Percentiles rank a stretch among this genome's conserved stretches.
Conservation (phyloP, 306 rosid genomes). For the Lagenaria siceraria region DNA sequence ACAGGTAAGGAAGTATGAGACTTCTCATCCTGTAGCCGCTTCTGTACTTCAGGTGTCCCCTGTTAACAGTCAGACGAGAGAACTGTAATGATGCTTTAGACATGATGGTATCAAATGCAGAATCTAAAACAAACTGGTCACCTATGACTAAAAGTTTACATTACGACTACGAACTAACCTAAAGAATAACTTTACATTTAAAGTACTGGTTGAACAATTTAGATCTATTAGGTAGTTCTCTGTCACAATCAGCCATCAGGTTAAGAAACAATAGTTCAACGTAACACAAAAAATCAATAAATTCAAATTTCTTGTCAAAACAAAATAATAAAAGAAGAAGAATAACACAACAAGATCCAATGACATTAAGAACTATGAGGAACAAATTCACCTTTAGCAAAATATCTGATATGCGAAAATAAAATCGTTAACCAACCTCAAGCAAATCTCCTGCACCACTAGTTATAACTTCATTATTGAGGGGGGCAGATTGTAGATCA, state of each 20-base stretch:
- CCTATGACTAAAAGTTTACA: not conserved
- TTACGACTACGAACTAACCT: not conserved
- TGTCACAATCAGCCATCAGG: not conserved
- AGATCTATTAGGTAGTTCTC: not conserved
- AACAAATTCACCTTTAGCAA: not conserved
- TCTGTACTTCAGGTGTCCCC: conserved; percentile 47
- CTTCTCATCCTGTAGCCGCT: conserved; percentile 18
- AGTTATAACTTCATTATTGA: conserved; percentile 35
- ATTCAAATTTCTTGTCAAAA: not conserved
- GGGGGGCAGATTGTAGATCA: conserved; percentile 28
- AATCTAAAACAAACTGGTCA: not conserved
- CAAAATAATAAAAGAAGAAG: conserved; percentile 11
- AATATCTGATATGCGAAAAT: not conserved
- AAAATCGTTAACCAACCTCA: conserved; percentile 30
- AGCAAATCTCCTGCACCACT: conserved; percentile 18
- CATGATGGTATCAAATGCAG: not conserved
- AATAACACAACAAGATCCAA: not conserved
- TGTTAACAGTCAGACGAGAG: conserved; percentile 19
- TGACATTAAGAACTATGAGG: not conserved
- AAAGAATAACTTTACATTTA: not conserved
- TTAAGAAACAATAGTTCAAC: not conserved
- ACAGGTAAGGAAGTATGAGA: conserved; percentile 54
- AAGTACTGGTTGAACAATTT: not conserved
- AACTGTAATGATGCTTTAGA: not conserved
- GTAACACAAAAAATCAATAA: not conserved